These are phyloP conservation scores for Tripidium arundinaceum DNA, from an alignment of 202 grass and related monocot species.

Conservation along the genomic window DNA sequence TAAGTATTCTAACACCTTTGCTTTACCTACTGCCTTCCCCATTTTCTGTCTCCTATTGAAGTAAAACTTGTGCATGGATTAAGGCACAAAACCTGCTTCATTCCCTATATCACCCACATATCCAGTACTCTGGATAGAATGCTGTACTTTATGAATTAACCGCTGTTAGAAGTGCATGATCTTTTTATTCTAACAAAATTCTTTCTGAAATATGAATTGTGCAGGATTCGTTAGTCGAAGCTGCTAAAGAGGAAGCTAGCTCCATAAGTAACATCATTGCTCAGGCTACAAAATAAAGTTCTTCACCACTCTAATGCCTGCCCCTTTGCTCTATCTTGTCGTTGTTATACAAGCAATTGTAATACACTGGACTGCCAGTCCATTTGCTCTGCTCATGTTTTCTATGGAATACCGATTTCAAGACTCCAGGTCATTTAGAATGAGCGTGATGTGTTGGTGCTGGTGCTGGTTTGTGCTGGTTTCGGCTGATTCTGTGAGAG, in stretches of 20 bases:
- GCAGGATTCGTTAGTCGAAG: conserved; percentile 82
- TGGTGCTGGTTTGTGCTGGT: too few species aligned
- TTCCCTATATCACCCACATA: background rate
- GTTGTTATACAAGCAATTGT: conserved; percentile 3
- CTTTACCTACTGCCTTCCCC: background rate
- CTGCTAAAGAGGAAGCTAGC: conserved; percentile 77
- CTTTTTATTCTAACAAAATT: conserved; percentile 1
- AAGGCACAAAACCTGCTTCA: background rate
- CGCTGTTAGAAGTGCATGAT: background rate
- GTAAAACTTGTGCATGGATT: background rate
- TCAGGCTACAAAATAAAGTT: conserved; percentile 67
- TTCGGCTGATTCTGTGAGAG: too few species aligned
- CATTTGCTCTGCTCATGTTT: conserved; percentile 1
- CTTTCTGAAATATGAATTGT: background rate
- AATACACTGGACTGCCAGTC: conserved; percentile 7
- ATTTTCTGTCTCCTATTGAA: background rate
- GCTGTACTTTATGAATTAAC: background rate
- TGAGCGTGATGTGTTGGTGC: conserved; percentile 7
- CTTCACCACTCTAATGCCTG: background rate
- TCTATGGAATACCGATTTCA: background rate
- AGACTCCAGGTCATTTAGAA: background rate
- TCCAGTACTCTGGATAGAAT: background rate
- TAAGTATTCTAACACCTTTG: background rate
- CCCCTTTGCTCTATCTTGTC: background rate
- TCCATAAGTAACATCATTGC: conserved; percentile 95